Percentiles rank a stretch among this genome's conserved stretches.
Evolutionary conservation across 1,284 basidiomycete genomes (phyloP).

Genomic region (Pterulicium gracile): DNA sequence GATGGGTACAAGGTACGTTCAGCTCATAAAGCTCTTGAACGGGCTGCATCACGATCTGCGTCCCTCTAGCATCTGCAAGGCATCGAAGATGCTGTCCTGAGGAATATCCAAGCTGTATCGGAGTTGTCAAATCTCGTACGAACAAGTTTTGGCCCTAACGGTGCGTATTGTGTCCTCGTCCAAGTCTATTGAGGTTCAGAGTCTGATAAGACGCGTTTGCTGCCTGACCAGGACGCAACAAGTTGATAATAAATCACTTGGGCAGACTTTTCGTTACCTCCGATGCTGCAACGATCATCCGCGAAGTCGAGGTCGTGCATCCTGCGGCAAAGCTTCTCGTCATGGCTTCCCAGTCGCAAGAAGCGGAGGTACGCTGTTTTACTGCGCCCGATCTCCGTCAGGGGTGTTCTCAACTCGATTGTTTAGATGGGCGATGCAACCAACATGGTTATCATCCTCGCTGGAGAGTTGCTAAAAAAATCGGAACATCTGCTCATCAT

Average conservation of each 20-base stretch:
- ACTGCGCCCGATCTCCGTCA: constrained; percentile 3
- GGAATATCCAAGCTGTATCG: constrained; percentile 92
- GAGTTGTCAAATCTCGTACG: constrained; percentile 94
- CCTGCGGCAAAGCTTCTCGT: constrained; percentile 96
- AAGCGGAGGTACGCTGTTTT: constrained; percentile 63
- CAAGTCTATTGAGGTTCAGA: too few relatives aligned
- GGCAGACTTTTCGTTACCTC: constrained; percentile 95
- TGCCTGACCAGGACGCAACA: constrained; percentile 69
- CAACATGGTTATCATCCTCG: constrained; percentile 91
- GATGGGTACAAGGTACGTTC: constrained; percentile 80
- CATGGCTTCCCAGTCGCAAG: constrained; percentile 96
- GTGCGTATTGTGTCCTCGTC: constrained; percentile 40
- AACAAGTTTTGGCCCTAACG: constrained; percentile 94
- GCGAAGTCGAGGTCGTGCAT: constrained; percentile 97
- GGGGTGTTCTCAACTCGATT: neutral
- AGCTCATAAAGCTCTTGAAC: too few relatives aligned
- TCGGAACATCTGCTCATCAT: constrained; percentile 90
- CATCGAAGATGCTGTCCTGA: constrained; percentile 85
- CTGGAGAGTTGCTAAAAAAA: constrained; percentile 92
- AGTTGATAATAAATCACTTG: constrained; percentile 94
- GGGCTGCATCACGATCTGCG: constrained; percentile 6
- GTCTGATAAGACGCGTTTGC: constrained; percentile 7
- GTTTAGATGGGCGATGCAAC: constrained; percentile 91
- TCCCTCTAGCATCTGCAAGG: constrained; percentile 68
- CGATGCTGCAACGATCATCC: constrained; percentile 98